Evolutionary conservation across 2,329 filamentous ascomycete species (phyloP).

Genomic region (Pochonia chlamydosporia): DNA sequence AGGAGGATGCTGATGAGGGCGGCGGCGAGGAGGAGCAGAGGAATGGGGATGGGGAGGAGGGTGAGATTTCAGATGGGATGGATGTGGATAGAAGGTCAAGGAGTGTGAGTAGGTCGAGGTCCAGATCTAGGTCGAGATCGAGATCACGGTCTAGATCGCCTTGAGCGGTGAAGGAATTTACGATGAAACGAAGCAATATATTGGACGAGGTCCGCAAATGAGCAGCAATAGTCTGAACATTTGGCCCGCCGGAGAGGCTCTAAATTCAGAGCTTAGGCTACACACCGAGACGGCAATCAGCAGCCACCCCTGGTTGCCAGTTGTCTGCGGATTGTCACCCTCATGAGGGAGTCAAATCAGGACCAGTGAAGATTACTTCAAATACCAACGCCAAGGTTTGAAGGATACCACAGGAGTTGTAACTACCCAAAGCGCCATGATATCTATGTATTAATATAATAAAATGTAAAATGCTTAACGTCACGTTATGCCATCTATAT

Average conservation of each 20-base stretch:
- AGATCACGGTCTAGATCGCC: not conserved
- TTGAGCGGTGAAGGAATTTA: conserved; percentile 2
- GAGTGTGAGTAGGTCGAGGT: conserved; percentile 18
- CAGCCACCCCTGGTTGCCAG: no score
- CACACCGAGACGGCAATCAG: no score
- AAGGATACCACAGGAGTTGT: not conserved
- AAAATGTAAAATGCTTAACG: not conserved
- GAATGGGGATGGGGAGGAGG: conserved; percentile 17
- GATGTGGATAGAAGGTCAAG: conserved; percentile 29
- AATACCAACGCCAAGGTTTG: not conserved
- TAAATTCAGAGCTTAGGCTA: no score
- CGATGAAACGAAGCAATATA: no score
- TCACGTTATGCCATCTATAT: conserved; percentile 8
- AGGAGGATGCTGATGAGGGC: conserved; percentile 43
- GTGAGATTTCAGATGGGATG: conserved; percentile 27
- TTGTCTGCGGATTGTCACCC: no score
- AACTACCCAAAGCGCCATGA: not conserved
- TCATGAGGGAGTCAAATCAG: no score
- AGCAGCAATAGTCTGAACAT: no score
- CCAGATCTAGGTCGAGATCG: conserved; percentile 15
- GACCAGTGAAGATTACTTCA: no score
- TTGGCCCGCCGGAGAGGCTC: no score
- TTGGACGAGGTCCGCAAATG: no score
- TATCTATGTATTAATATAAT: not conserved
- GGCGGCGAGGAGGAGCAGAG: conserved; percentile 13